Base-by-base conservation (phyloP, 2,329 filamentous ascomycete species). In the Chaetomium globosum region DNA sequence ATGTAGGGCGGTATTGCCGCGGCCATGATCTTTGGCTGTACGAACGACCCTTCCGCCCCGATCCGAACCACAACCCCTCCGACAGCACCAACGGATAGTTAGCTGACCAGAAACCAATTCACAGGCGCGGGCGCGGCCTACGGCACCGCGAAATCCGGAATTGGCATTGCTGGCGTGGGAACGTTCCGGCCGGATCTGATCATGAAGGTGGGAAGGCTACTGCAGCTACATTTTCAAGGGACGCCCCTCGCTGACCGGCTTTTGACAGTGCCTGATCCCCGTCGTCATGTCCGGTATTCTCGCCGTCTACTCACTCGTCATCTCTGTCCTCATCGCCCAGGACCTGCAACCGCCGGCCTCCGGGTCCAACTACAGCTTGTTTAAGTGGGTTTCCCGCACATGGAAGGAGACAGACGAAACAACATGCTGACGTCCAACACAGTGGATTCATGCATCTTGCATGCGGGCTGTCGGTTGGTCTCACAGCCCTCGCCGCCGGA, bases 241-340 rank as follows among this genome's bases (percentile, higher is more conserved):
- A 16, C n/a, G 53, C 36, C 21, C 39, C 21, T 19, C 39, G 61
- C 61, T 66, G 51, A 62, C 36, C 51, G 28, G 36, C 33, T 31
- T 66, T 71, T 6, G 12, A 39, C 72, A 93, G 90, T 93, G 89
- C 64, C 82, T 94, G 61, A 93, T 94, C 72, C 91, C 91, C 68
- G 91, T 95, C 71, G 89, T 99, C 82, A 99, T 99, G 95, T 96
- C 95, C 73, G 95, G 95, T 87, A 99, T 99, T 77, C 92, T 99
- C 75, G 95, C 95, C 65, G 95, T 99, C 71, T 99, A 99, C 81
- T 92, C 93, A 59, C 90, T 99, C 72, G 95, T 99, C 74, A 93
- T 99, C 72, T 91, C 94, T 21, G 95, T 99, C 75, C 87, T 99
- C 72, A 99, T 99, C 77, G 92, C 93, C 63, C 90, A 92, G 78